Evolutionary conservation across 1,139 yeast species (phyloP).

Genomic region (Geotrichum europaeum): DNA sequence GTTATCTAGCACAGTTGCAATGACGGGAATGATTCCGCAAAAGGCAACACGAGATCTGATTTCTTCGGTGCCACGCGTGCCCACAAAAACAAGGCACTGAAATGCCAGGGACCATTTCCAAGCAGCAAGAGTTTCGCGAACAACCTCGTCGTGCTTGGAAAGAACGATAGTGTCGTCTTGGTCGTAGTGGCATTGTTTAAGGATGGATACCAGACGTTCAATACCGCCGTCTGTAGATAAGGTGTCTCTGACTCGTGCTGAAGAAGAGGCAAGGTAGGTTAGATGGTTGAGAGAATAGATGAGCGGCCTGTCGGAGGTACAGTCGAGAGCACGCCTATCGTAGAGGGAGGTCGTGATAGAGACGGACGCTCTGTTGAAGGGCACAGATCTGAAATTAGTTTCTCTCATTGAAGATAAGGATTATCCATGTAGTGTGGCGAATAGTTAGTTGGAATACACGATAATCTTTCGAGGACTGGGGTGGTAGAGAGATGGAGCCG

Average conservation of each 20-base stretch:
- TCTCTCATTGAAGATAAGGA: slow-evolving; percentile 60
- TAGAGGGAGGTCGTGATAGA: slow-evolving; percentile 83
- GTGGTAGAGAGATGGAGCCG: no score
- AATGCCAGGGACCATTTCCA: slow-evolving; percentile 98
- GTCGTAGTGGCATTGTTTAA: slow-evolving; percentile 62
- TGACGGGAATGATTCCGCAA: slow-evolving; percentile 85
- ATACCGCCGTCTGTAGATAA: slow-evolving; percentile 86
- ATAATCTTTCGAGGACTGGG: background rate
- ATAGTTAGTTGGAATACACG: background rate
- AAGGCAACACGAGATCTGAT: slow-evolving; percentile 81
- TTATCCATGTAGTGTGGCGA: background rate
- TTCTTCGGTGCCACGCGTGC: slow-evolving; percentile 86
- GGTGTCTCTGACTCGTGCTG: slow-evolving; percentile 86
- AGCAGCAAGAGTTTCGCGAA: slow-evolving; percentile 50
- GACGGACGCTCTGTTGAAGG: slow-evolving; percentile 81
- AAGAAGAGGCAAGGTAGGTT: slow-evolving; percentile 78
- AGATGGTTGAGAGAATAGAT: slow-evolving; percentile 88
- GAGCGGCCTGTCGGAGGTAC: slow-evolving; percentile 81
- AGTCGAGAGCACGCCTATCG: slow-evolving; percentile 88
- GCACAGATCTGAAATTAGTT: slow-evolving; percentile 73
- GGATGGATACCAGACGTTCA: slow-evolving; percentile 76
- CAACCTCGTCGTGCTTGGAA: slow-evolving; percentile 3
- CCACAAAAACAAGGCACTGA: slow-evolving; percentile 84
- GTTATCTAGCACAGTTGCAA: slow-evolving; percentile 88
- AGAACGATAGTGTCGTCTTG: background rate